Percentiles rank a stretch among this genome's conserved stretches.
phyloP scores from a whole-genome alignment of 352 stramenopile genomes.

The Phytophthora ramorum region DNA sequence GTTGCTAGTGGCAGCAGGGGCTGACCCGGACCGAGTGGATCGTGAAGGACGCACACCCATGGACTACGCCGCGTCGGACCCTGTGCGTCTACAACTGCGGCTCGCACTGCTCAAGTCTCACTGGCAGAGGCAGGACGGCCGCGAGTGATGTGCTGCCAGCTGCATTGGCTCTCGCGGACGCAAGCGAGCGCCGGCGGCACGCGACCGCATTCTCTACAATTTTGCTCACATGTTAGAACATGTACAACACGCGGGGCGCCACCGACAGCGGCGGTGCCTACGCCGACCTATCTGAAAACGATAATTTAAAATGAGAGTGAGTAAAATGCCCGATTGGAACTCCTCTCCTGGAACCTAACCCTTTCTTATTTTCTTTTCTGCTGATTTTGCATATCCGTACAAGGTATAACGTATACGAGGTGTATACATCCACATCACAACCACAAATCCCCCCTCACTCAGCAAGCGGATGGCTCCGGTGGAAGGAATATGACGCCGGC shows the following conservation, averaged over 20 bases:
- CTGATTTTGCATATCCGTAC: too few relatives aligned
- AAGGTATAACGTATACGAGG: too few relatives aligned
- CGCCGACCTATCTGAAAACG: conserved; percentile 26
- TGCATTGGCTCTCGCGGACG: conserved; percentile 1
- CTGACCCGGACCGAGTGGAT: conserved; percentile 48
- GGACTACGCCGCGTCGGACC: conserved; percentile 53
- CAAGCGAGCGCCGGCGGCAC: conserved; percentile 12
- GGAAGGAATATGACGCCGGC: too few relatives aligned
- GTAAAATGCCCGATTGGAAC: too few relatives aligned
- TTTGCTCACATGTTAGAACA: conserved; percentile 39
- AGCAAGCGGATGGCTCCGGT: too few relatives aligned
- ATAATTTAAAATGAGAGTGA: conserved; percentile 31
- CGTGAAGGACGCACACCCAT: conserved; percentile 43
- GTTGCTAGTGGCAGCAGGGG: conserved; percentile 39
- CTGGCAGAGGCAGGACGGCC: conserved; percentile 50
- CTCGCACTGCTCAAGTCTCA: conserved; percentile 62
- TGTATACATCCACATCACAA: too few relatives aligned
- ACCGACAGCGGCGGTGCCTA: conserved; percentile 6
- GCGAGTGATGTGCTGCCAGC: conserved; percentile 2
- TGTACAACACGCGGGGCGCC: conserved; percentile 28
- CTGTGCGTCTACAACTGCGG: conserved; percentile 53
- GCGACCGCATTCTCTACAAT: conserved; percentile 8
- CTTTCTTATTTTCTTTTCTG: too few relatives aligned
- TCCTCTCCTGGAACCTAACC: too few relatives aligned
- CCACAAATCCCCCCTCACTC: too few relatives aligned